phyloP scores from a whole-genome alignment of 768 basidiomycete species.

The Glaciozyma antarctica region DNA sequence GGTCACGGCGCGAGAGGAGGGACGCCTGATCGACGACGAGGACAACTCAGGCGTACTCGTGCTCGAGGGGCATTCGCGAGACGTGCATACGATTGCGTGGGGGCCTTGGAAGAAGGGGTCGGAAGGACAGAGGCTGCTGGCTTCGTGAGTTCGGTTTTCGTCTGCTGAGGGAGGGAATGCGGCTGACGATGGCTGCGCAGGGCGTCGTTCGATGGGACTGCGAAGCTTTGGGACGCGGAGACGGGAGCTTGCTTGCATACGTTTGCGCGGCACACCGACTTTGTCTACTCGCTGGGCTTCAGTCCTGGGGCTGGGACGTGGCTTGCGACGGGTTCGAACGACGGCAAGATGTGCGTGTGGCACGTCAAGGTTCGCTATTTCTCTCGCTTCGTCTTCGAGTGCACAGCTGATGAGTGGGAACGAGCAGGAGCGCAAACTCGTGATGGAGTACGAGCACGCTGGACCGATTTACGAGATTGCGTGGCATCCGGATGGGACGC shows the following conservation, averaged over 20 bases:
- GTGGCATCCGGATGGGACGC: conserved; percentile 31
- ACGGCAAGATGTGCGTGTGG: conserved; percentile 67
- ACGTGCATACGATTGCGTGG: conserved; percentile 35
- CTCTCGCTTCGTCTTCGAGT: background rate
- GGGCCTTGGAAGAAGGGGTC: conserved; percentile 7
- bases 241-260: conserved; percentile 65
- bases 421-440: conserved; percentile 22
- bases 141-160: conserved; percentile 22
- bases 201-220: conserved; percentile 69
- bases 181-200: conserved; percentile 40
- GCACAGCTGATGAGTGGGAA: background rate
- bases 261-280: conserved; percentile 60
- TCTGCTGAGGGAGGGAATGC: background rate
- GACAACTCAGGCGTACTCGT: conserved; percentile 17
- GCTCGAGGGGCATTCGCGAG: conserved; percentile 30
- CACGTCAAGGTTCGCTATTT: conserved; percentile 50
- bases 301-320: conserved; percentile 58
- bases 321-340: conserved; percentile 68
- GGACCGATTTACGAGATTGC: conserved; percentile 31
- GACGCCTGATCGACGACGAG: conserved; percentile 21
- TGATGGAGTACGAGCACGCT: conserved; percentile 30
- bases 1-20: conserved; percentile 4
- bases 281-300: conserved; percentile 65
- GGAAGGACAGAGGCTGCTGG: conserved; percentile 22
- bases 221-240: conserved; percentile 71